Evolutionary conservation across 768 basidiomycete genomes (phyloP), one percentile per base, ranked within the genome.

Genomic region (Boletus insuetus): DNA sequence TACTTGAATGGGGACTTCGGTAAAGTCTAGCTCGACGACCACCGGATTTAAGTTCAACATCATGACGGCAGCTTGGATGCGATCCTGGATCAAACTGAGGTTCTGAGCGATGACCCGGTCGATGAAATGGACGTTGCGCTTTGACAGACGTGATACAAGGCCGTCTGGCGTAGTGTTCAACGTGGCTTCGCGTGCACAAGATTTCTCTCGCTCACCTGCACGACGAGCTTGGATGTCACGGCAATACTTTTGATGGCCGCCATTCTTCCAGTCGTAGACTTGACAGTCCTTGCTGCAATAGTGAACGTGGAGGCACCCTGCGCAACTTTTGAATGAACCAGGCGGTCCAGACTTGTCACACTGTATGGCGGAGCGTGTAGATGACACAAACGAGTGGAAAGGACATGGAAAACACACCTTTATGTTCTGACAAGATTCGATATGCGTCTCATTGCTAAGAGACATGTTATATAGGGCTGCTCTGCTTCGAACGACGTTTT

Each of bases 261-360:
- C 68, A n/a, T 58, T 54, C 51, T 59, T 69, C 68, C 68, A 69
- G 37, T 69, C 68, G 46, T 67, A 60, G 0, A 53, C 64, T 44
- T 69, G 69, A 49, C 69, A 71, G 51, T 69, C 68, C 45, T 55
- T 69, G 54, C 65, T 60, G 50, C 68, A 69, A 39, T 69, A 71
- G 45, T 68, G 53, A 22, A 69, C 68, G 39, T 68, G 63, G 42
- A 65, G 64, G 48, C 68, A 69, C 10, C 68, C 65, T 7, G 59
- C 59, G 19, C 69, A 69, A 4, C 55, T 60, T 41, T 65, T 71
- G 42, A 69, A 61, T 26, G 63, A 65, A 22, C 61, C 65, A 9
- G 58, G 51, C 20, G 68, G 65, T 17, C 63, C 66, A 0, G 63
- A 61, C 39, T 56, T 71, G 44, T 53, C 53, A 16, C 68, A 69